These are phyloP conservation scores for Hypoxylon cercidicola DNA, from an alignment of 495 filamentous ascomycete genomes.

Conservation along the genomic window DNA sequence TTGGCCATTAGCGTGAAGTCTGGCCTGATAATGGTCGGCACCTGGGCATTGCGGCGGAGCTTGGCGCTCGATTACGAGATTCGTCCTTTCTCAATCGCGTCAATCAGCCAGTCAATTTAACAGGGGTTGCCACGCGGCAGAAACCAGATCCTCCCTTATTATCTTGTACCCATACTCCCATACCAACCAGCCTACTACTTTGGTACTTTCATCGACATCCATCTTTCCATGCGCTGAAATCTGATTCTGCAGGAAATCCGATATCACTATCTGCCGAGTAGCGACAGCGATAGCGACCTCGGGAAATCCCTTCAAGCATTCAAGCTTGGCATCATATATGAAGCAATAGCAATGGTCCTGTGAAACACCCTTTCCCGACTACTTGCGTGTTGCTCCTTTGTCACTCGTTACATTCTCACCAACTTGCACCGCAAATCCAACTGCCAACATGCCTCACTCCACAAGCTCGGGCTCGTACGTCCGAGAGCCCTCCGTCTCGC, in stretches of 20 bases:
- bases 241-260: constrained; percentile 24
- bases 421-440: constrained; percentile 38
- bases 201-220: not conserved
- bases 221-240: constrained; percentile 25
- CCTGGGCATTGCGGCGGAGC: constrained; percentile 12
- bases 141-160: constrained; percentile 35
- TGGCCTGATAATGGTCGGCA: constrained; percentile 18
- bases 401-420: constrained; percentile 43
- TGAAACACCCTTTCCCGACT: constrained; percentile 28
- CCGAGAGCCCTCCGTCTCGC: constrained; percentile 45
- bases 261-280: constrained; percentile 16
- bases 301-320: constrained; percentile 3
- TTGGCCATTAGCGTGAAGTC: constrained; percentile 18
- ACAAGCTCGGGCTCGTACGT: constrained; percentile 46
- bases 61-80: constrained; percentile 32
- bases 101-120: constrained; percentile 40
- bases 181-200: too few species aligned
- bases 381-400: constrained; percentile 36
- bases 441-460: constrained; percentile 53
- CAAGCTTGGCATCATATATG: constrained; percentile 22
- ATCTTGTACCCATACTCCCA: not conserved
- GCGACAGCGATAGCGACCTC: constrained; percentile 14
- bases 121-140: constrained; percentile 43
- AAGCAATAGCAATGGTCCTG: constrained; percentile 41
- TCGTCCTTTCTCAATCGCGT: constrained; percentile 39